phyloP scores from a whole-genome alignment of 441 rosid genomes.

The Viola pubescens region DNA sequence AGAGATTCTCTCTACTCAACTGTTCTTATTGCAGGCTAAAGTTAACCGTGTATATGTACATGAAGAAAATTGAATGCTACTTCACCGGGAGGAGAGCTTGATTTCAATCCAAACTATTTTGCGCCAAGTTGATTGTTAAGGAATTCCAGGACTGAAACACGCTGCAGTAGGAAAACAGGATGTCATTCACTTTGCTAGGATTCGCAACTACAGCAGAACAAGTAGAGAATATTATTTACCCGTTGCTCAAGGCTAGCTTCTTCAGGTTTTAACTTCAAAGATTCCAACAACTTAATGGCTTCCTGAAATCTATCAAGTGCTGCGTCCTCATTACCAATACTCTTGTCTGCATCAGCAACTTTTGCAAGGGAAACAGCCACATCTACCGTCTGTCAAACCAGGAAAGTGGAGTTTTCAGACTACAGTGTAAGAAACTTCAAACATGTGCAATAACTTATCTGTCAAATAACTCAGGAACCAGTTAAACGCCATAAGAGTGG shows the following conservation, averaged over 20 bases:
- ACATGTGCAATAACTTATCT: too few relatives aligned
- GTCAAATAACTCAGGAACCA: too few relatives aligned
- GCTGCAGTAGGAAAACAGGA: conserved; percentile 36
- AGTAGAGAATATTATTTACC: conserved; percentile 33
- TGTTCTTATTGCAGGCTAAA: conserved; percentile 6
- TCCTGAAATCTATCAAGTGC: conserved; percentile 68
- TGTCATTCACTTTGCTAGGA: conserved; percentile 11
- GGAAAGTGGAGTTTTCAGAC: too few relatives aligned
- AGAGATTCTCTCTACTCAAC: background rate
- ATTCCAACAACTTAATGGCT: conserved; percentile 68
- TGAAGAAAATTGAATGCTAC: background rate
- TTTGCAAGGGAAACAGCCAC: conserved; percentile 88
- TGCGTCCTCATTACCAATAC: conserved; percentile 49
- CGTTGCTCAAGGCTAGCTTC: conserved; percentile 68
- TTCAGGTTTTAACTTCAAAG: conserved; percentile 55
- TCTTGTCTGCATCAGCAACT: conserved; percentile 87
- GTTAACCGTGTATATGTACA: conserved; percentile 8
- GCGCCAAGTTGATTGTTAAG: conserved; percentile 59
- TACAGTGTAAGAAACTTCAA: too few relatives aligned
- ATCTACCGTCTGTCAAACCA: conserved; percentile 48
- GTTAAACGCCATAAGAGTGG: too few relatives aligned
- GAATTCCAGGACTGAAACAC: conserved; percentile 71
- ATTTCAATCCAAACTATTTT: conserved; percentile 34
- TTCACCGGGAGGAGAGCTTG: conserved; percentile 1
- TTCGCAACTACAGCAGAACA: conserved; percentile 1